Evolutionary conservation across 192 early-diverging fungal species (phyloP).

Genomic region (Podochytrium sp.): DNA sequence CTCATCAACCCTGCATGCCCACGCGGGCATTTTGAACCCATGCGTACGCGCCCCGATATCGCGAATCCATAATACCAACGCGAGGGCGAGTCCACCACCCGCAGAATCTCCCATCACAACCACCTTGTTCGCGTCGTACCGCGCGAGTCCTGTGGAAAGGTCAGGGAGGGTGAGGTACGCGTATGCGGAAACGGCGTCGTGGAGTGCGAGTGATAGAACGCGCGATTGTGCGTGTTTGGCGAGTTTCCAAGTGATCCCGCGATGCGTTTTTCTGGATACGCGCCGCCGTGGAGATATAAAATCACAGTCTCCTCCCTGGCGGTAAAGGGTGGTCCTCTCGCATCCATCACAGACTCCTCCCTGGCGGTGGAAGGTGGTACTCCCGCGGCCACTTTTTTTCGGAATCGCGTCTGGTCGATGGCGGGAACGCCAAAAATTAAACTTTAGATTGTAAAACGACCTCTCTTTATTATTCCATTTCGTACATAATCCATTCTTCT

Average conservation of each 20-base stretch:
- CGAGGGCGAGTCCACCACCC: constrained; percentile 55
- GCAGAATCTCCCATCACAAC: constrained; percentile 56
- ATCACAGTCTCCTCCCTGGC: too few species aligned
- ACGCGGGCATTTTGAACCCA: too few species aligned
- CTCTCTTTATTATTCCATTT: too few species aligned
- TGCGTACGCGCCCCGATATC: constrained; percentile 12
- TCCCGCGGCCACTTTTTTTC: too few species aligned
- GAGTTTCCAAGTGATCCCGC: constrained; percentile 33
- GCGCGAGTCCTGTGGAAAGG: background rate
- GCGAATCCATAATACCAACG: constrained; percentile 41
- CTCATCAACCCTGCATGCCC: constrained; percentile 51
- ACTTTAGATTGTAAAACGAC: too few species aligned
- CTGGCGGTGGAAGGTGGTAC: too few species aligned
- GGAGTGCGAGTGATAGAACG: constrained; percentile 71
- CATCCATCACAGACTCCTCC: too few species aligned
- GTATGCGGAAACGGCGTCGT: constrained; percentile 82
- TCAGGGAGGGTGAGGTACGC: constrained; percentile 60
- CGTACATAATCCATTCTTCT: too few species aligned
- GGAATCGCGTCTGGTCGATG: too few species aligned
- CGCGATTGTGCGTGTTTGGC: constrained; percentile 51
- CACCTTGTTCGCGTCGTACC: constrained; percentile 39
- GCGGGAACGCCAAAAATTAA: too few species aligned
- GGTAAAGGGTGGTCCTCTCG: too few species aligned
- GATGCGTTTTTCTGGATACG: constrained; percentile 31
- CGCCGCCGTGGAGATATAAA: constrained; percentile 36